These are phyloP conservation scores for Pseudogymnoascus sp. DNA, from an alignment of 2,329 filamentous ascomycete species.

Conservation along the genomic window DNA sequence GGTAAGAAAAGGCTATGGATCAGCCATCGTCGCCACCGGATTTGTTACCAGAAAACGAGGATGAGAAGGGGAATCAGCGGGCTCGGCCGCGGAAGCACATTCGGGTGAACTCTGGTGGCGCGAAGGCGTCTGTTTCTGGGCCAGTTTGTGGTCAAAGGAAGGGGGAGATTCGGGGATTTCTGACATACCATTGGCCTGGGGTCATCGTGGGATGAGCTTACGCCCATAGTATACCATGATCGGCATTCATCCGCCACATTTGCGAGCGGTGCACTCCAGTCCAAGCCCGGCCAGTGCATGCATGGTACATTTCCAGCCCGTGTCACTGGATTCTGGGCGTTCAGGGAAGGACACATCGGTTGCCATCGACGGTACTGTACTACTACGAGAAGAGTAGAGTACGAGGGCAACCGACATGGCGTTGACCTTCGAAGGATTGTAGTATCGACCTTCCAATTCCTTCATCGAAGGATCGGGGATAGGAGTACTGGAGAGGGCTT, in stretches of 20 bases:
- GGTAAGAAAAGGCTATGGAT: neutral
- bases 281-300: neutral
- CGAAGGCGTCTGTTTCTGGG: neutral
- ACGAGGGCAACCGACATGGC: neutral
- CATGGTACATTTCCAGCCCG: neutral
- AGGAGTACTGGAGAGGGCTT: neutral
- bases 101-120: neutral
- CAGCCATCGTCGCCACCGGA: neutral
- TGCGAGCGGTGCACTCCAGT: neutral
- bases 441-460: neutral
- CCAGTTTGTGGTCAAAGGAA: neutral
- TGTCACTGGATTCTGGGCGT: constrained; percentile 6
- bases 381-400: neutral
- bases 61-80: constrained; percentile 1
- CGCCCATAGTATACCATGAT: neutral
- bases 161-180: neutral
- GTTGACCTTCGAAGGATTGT: neutral
- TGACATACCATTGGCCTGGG: neutral
- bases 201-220: neutral
- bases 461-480: neutral
- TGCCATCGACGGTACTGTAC: neutral
- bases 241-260: constrained; percentile 1
- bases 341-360: neutral
- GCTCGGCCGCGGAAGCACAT: neutral
- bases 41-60: neutral